Conservation (phyloP, 441 rosid genomes). For the Bruguiera hainesii region DNA sequence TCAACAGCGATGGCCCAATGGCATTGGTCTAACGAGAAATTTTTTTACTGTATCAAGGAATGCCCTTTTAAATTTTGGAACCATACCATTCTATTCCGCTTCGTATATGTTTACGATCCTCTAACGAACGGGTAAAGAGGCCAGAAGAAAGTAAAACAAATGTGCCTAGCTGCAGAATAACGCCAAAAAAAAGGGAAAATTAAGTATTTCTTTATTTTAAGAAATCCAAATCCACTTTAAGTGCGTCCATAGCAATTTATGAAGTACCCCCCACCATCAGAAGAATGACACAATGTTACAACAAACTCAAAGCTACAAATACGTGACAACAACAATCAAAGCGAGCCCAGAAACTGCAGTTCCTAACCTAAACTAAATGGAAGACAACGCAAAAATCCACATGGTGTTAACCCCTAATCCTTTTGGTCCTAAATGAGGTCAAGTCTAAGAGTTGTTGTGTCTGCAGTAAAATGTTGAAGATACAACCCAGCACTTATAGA, state of each 20-base stretch:
- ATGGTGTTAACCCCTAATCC: constrained; percentile 24
- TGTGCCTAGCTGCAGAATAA: not conserved
- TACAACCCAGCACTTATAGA: constrained; percentile 9
- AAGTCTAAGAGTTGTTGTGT: constrained; percentile 11
- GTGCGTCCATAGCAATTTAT: constrained; percentile 9
- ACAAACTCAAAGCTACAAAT: constrained; percentile 23
- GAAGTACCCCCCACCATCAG: constrained; percentile 16
- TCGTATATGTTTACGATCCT: no score
- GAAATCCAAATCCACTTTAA: constrained; percentile 10
- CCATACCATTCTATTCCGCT: no score
- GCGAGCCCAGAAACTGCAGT: constrained; percentile 24
- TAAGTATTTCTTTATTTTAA: not conserved
- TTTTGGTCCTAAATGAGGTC: constrained; percentile 14
- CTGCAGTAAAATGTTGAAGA: constrained; percentile 21
- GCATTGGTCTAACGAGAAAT: no score
- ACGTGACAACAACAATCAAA: constrained; percentile 20
- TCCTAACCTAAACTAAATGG: constrained; percentile 36
- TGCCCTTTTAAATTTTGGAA: no score
- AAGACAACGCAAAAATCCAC: constrained; percentile 14
- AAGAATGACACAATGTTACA: constrained; percentile 26
- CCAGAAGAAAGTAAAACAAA: not conserved
- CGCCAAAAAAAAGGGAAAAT: no score
- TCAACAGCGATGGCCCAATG: no score
- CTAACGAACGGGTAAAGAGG: no score
- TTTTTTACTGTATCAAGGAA: no score